phyloP scores from a whole-genome alignment of 2,329 filamentous ascomycete genomes.

The Aspergillus ochraceoroseus region DNA sequence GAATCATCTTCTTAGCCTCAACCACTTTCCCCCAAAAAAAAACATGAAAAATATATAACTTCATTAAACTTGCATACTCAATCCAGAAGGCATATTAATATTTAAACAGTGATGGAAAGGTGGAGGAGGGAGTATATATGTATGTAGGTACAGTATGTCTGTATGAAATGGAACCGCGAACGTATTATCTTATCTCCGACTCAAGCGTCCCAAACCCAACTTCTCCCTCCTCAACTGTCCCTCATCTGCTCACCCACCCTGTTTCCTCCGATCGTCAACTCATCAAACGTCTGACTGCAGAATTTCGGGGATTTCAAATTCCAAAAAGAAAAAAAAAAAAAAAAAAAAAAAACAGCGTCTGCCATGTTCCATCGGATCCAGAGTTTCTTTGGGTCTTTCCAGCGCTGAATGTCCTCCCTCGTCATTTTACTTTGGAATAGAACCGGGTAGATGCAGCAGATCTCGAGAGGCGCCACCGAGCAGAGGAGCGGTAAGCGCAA shows the following conservation, averaged over 20 bases:
- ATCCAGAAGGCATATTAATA: too few species aligned
- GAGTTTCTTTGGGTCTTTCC: slow-evolving; percentile 18
- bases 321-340: too few species aligned
- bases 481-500: slow-evolving; percentile 44
- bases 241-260: slow-evolving; percentile 10
- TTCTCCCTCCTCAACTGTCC: slow-evolving; percentile 7
- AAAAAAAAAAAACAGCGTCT: too few species aligned
- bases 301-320: slow-evolving; percentile 1
- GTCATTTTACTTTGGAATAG: slow-evolving; percentile 22
- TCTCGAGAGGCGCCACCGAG: slow-evolving; percentile 36
- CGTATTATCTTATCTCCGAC: slow-evolving; percentile 33
- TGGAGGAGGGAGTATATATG: not conserved
- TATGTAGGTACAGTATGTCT: not conserved
- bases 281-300: slow-evolving; percentile 1
- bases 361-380: slow-evolving; percentile 19
- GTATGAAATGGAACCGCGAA: slow-evolving; percentile 5
- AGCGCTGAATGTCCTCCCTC: slow-evolving; percentile 22
- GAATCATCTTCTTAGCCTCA: slow-evolving; percentile 4
- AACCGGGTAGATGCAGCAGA: slow-evolving; percentile 44
- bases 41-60: slow-evolving; percentile 1
- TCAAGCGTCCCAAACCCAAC: slow-evolving; percentile 15
- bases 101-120: too few species aligned
- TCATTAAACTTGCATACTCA: not conserved
- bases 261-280: slow-evolving; percentile 4
- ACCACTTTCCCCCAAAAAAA: not conserved